phyloP scores from a whole-genome alignment of 176 grass and related monocot species.

The Carex myosuroides region DNA sequence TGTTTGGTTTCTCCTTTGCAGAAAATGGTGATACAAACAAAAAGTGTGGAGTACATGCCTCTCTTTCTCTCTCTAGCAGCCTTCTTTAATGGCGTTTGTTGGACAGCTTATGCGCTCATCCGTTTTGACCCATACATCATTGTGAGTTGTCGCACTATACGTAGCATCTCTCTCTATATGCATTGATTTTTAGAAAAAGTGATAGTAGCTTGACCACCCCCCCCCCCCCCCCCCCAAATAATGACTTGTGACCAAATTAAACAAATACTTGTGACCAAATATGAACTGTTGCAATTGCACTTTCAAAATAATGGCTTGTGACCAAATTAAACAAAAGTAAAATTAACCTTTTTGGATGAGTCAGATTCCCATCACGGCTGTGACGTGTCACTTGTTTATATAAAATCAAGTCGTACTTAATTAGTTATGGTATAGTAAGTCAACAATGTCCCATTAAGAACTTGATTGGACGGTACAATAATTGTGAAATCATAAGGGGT shows the following conservation, averaged over 20 bases:
- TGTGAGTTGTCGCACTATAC: slow-evolving; percentile 32
- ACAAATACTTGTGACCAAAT: too few species aligned
- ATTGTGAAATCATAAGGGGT: not conserved
- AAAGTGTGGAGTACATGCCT: slow-evolving; percentile 99
- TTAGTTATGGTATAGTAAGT: not conserved
- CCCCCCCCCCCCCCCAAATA: too few species aligned
- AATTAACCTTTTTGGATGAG: not conserved
- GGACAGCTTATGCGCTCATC: slow-evolving; percentile 97
- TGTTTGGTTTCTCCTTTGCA: slow-evolving; percentile 13
- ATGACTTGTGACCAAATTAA: too few species aligned
- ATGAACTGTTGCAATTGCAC: not conserved
- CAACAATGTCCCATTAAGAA: not conserved
- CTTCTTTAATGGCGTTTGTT: slow-evolving; percentile 82
- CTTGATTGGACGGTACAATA: not conserved
- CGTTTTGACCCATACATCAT: slow-evolving; percentile 88
- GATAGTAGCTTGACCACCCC: not conserved
- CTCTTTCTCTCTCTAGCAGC: slow-evolving; percentile 72
- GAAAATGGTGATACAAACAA: slow-evolving; percentile 99
- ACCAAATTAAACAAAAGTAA: not conserved
- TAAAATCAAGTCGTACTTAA: not conserved
- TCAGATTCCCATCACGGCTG: not conserved
- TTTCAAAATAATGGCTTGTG: not conserved
- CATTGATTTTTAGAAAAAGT: not conserved
- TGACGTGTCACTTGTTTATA: not conserved
- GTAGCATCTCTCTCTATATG: slow-evolving; percentile 1